These are phyloP conservation scores for Fusarium nurragi DNA, from an alignment of 2,329 filamentous ascomycete species.

Conservation along the genomic window DNA sequence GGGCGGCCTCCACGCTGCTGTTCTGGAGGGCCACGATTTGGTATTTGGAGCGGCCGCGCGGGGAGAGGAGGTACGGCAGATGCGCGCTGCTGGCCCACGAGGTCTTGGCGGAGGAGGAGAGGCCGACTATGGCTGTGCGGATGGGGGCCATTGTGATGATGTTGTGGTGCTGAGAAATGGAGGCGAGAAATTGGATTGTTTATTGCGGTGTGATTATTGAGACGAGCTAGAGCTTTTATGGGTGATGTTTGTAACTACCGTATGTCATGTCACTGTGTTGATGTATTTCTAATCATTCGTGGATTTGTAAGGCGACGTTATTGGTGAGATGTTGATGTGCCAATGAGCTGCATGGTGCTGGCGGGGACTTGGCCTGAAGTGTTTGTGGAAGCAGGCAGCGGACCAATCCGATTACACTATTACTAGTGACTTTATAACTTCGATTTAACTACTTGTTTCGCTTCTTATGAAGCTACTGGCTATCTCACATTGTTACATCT, in stretches of 20 bases:
- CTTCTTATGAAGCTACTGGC: too few species aligned
- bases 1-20: constrained; percentile 56
- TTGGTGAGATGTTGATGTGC: neutral
- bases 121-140: constrained; percentile 66
- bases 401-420: too few species aligned
- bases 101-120: constrained; percentile 61
- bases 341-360: neutral
- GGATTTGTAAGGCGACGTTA: constrained; percentile 4
- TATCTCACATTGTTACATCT: too few species aligned
- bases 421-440: too few species aligned
- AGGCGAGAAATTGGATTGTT: too few species aligned
- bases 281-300: neutral
- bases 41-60: constrained; percentile 54
- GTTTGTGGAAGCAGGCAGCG: too few species aligned
- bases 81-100: constrained; percentile 67
- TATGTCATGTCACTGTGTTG: neutral
- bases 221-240: neutral
- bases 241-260: neutral
- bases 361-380: neutral
- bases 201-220: neutral
- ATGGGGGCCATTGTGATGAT: constrained; percentile 56
- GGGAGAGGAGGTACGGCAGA: constrained; percentile 66
- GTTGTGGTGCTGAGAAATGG: fast-evolving
- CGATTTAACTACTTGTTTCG: too few species aligned
- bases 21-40: constrained; percentile 63